Conservation (phyloP, 2,329 filamentous ascomycete genomes). For the Monilinia polystroma region DNA sequence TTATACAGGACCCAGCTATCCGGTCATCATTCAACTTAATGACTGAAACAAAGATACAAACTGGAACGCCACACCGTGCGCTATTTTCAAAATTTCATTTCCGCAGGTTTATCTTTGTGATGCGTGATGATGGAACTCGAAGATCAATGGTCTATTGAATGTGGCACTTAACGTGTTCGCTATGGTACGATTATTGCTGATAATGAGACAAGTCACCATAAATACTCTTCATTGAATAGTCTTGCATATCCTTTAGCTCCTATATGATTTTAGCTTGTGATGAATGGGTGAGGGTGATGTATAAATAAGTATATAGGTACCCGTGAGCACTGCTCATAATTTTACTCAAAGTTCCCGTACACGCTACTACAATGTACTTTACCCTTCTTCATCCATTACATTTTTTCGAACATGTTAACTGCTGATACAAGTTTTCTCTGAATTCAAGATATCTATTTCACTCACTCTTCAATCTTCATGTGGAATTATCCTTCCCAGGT, state of each 20-base stretch:
- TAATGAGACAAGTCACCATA: neutral
- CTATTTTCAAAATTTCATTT: neutral
- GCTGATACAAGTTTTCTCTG: neutral
- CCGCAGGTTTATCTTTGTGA: neutral
- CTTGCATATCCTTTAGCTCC: neutral
- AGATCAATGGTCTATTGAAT: neutral
- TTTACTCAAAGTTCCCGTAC: neutral
- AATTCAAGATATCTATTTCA: neutral
- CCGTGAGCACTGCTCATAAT: neutral
- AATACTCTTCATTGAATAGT: neutral
- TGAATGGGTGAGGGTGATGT: neutral
- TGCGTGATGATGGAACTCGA: slow-evolving; percentile 1
- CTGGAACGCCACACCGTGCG: neutral
- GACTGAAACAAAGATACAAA: neutral
- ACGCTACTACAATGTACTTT: neutral
- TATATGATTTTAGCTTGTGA: neutral
- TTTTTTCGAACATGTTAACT: neutral
- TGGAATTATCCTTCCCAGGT: neutral
- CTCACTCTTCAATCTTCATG: neutral
- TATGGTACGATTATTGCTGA: slow-evolving; percentile 1
- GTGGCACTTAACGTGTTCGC: neutral
- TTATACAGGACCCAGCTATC: neutral
- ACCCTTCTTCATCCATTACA: neutral
- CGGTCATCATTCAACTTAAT: neutral
- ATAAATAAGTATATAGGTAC: neutral